phyloP scores from a whole-genome alignment of 1,284 basidiomycete genomes.

The Leccinum pseudoinsigne region DNA sequence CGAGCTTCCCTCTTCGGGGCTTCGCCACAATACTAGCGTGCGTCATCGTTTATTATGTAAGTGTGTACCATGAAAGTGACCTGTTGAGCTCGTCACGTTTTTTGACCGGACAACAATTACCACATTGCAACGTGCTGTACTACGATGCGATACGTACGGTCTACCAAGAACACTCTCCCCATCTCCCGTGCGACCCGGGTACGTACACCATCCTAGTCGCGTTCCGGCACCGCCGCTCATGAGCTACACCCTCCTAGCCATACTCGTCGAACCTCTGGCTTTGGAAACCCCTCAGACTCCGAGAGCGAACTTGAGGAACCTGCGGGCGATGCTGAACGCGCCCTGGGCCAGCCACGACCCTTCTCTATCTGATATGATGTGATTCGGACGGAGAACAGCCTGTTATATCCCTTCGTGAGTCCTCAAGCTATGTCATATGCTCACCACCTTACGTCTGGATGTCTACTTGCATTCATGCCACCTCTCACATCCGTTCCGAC shows the following conservation, averaged over 20 bases:
- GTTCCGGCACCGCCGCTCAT: not conserved
- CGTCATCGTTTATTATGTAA: too few relatives aligned
- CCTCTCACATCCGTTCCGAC: not conserved
- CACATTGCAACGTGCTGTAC: not conserved
- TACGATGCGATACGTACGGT: conserved; percentile 54
- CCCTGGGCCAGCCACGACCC: conserved; percentile 22
- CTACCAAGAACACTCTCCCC: conserved; percentile 60
- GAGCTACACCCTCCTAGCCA: conserved; percentile 1
- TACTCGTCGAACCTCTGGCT: conserved; percentile 43
- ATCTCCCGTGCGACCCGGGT: conserved; percentile 54
- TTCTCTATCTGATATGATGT: conserved; percentile 35
- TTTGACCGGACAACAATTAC: not conserved
- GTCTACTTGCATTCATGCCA: not conserved
- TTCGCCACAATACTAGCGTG: too few relatives aligned
- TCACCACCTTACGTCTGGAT: not conserved
- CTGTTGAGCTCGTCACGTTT: too few relatives aligned
- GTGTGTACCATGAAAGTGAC: too few relatives aligned
- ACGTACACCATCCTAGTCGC: conserved; percentile 12
- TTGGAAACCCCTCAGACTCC: conserved; percentile 50
- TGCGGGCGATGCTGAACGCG: conserved; percentile 21
- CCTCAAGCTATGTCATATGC: not conserved
- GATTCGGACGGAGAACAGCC: conserved; percentile 44
- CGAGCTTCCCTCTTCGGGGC: too few relatives aligned
- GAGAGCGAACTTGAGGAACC: conserved; percentile 38
- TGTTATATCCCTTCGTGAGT: conserved; percentile 34